Base-by-base conservation (phyloP, 352 stramenopile species). In the Phytophthora rubi region DNA sequence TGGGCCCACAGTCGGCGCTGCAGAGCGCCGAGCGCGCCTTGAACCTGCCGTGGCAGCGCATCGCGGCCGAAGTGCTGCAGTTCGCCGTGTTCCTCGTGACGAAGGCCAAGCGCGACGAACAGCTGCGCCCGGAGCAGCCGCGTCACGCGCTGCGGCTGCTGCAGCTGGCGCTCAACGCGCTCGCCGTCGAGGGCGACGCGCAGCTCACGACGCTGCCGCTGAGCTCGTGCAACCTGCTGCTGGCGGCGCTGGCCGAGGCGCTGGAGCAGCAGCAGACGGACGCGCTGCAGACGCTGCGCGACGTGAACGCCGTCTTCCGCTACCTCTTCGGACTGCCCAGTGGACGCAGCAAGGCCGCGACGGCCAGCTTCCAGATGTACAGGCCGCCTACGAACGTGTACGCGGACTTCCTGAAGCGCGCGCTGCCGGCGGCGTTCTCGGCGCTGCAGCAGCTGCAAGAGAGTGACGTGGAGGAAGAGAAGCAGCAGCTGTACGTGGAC, bases 381-480 rank as follows among this genome's bases (percentile, higher is more conserved):
- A 88, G 89, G 18, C 88, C 88, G 6, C 85, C 85, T 2, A 93
- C 86, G 15, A 94, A 94, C 47, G 86, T 93, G 54, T 96, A 81
- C 48, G 70, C 84, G 8, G 77, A 81, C 13, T 94, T 96, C 49
- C 70, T 96, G 52, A 83, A 93, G 48, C 71, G 73, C 56, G 65
- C 76, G 7, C 62, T 91, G n/a, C 73, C 61, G 10, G 73, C 83
- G 4, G 56, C 70, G 6, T 78, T 81, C 48, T 6, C 62, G 21
- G 65, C 45, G 13, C 10, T 78, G 10, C 63, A 16, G 23, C 2
- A 62, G 33, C 26, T 66, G 4, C 53, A 44, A 4, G 12, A 58
- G 15, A 9, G 6, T 3, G 61, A 26, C 6, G 18, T 2, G 15
- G 26, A 66, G 6, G 56, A 32, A 15, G 26, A 69, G 0, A 47